Base-by-base conservation (phyloP, 1,284 basidiomycete species). In the Ceratobasidium theobromae region DNA sequence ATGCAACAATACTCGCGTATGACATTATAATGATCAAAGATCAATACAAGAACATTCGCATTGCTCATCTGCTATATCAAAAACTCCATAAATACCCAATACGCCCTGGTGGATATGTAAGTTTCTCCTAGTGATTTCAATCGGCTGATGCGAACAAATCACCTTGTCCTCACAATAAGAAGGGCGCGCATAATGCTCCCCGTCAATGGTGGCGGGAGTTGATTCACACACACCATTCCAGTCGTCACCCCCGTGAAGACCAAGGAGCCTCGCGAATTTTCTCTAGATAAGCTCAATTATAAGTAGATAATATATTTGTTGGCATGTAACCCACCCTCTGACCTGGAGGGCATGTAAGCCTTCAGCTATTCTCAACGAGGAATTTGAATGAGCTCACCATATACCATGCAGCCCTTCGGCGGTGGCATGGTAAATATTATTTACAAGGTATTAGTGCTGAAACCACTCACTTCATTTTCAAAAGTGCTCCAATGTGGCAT, bases 91-190 rank as follows among this genome's bases (percentile, higher is more conserved):
- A n/a, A 64, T 64, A 14, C 60, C 60, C 12, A 35, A 21, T 2
- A 64, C 21, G 18, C 60, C 60, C 60, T 64, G 18, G 14, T 14
- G 12, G 48, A 4, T 9, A 53, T 6, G 5, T 14, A 18, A 38
- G 35, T 5, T 45, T 11, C 18, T 8, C 6, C 9, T 45, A 21
- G 18, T 8, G 8, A 38, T 38, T 38, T 16, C 8, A 45, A 21
- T n/a, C 43, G 9, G 43, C 18, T 45, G 18, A 6, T 14, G 18
- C 18, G 9, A n/a, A 33, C 8, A 30, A 32, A 48, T 12, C 16
- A 64, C 60, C 38, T 64, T 64, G 38, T 64, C 49, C 23, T 64
- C 60, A 18, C 60, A 64, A 30, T 64, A 64, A 8, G 48, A 48
- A 40, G 60, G 49, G 23, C n/a, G 33, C 8, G 30, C 38, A 18